phyloP scores from a whole-genome alignment of 441 rosid genomes.

The Dalechampia spathulata region DNA sequence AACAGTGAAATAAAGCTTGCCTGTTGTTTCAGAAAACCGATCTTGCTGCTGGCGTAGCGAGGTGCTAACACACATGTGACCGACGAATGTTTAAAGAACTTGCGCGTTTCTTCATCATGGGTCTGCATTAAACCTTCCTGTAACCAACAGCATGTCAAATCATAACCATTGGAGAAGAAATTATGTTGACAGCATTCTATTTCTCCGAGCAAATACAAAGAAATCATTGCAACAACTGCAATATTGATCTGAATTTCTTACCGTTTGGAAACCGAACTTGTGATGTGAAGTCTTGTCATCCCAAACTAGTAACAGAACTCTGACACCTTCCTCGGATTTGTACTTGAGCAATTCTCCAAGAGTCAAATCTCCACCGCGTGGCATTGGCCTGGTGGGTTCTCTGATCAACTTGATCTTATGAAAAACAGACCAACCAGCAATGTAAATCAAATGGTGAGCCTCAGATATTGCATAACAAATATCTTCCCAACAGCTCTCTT shows the following conservation, averaged over 20 bases:
- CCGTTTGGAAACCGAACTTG: constrained; percentile 48
- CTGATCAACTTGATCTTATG: constrained; percentile 65
- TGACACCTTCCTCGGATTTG: constrained; percentile 87
- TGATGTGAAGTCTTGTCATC: constrained; percentile 84
- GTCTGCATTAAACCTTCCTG: constrained; percentile 81
- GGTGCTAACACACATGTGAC: constrained; percentile 73
- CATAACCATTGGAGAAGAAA: neutral
- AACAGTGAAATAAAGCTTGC: constrained; percentile 27
- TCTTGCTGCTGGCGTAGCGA: constrained; percentile 78
- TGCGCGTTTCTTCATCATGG: constrained; percentile 81
- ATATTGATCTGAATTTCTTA: constrained; percentile 40
- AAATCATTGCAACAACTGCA: too few species aligned
- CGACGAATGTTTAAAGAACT: constrained; percentile 82
- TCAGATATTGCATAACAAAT: constrained; percentile 68
- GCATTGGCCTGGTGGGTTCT: constrained; percentile 59
- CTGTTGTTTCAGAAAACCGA: constrained; percentile 69
- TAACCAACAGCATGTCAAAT: constrained; percentile 3
- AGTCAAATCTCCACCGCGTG: constrained; percentile 71
- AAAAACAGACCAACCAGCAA: constrained; percentile 88
- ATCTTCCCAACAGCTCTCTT: constrained; percentile 79
- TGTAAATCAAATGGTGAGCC: constrained; percentile 84
- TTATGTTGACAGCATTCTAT: neutral
- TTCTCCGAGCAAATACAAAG: neutral
- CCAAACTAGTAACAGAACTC: constrained; percentile 82
- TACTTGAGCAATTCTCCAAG: constrained; percentile 91